Base-by-base conservation (phyloP, 805 yeast species). In the Cyberlindnera euphorbiiphila region DNA sequence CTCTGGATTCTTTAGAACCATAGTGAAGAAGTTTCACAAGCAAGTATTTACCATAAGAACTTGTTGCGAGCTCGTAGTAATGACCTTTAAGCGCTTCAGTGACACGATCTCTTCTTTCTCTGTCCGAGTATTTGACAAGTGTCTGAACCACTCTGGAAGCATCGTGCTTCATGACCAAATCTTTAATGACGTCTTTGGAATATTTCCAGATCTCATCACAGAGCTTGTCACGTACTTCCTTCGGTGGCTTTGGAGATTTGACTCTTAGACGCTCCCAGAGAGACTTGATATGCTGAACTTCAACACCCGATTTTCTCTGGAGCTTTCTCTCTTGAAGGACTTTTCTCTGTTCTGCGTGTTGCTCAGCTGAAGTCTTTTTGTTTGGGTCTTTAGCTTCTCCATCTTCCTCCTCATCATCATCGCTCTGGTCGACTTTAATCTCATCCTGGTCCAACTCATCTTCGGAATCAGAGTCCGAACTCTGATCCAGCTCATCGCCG, bases 111-210 rank as follows among this genome's bases (percentile, higher is more conserved):
- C 96, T 78, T 66, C 88, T 78, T 35, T 79, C 85, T 55, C 81
- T 85, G 25, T 83, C 69, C 10, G 93, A 80, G 59, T 85, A 87
- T 61, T 91, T 91, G 44, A 91, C 81, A 49, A 91, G 72, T 2
- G 97, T 88, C 65, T 91, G 98, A 28, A 91, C 94, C 39, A 91
- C 91, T 66, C 98, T 77, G 17, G 96, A 86, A 9, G 97, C 91
- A 69, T 91, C 98, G 59, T 91, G 98, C 68, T 93, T 88, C 66
- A 91, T 62, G 23, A 91, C 96, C 49, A 91, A 72, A 53, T 91
- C 97, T 45, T 76, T 75, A 39, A 88, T 72, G 36, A 80, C 78
- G 53, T 82, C 87, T 53, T 83, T 76, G 34, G 94, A 69, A 43
- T 86, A 71, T 17, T 72, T 80, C 96, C 96, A 89, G 30, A 85